Conservation (phyloP, 306 rosid genomes). For the Quercus agrifolia region DNA sequence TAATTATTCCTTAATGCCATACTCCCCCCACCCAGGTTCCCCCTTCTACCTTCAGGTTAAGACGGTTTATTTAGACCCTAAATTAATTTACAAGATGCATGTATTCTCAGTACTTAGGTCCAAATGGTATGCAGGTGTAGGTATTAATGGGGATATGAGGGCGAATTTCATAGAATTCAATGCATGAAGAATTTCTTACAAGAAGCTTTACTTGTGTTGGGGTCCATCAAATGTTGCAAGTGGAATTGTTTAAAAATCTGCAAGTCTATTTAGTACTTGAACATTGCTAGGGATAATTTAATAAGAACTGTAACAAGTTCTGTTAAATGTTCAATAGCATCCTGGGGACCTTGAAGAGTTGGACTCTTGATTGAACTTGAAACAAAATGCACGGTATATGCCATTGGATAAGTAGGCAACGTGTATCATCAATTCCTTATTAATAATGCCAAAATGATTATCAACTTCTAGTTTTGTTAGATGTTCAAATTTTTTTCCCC, state of each 20-base stretch:
- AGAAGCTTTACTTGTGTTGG: not conserved
- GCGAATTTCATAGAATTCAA: not conserved
- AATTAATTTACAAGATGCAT: not conserved
- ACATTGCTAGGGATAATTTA: not conserved
- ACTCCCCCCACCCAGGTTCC: not conserved
- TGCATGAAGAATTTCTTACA: not conserved
- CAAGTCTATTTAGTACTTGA: not conserved
- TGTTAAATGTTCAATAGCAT: not conserved
- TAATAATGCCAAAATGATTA: not conserved
- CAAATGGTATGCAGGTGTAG: not conserved
- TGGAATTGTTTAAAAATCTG: not conserved
- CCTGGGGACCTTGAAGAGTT: conserved; percentile 11
- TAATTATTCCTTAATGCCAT: not conserved
- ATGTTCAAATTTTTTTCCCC: not conserved
- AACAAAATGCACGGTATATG: not conserved
- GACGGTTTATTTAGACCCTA: too few relatives aligned
- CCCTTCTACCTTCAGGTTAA: not conserved
- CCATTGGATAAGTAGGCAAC: too few relatives aligned
- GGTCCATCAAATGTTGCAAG: not conserved
- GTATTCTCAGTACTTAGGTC: not conserved
- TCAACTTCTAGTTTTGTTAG: not conserved
- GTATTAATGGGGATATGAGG: not conserved
- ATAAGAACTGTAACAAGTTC: not conserved
- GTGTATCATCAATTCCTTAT: too few relatives aligned
- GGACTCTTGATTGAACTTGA: not conserved